Evolutionary conservation across 306 rosid genomes (phyloP).

Genomic region (Vachellia collinsii): DNA sequence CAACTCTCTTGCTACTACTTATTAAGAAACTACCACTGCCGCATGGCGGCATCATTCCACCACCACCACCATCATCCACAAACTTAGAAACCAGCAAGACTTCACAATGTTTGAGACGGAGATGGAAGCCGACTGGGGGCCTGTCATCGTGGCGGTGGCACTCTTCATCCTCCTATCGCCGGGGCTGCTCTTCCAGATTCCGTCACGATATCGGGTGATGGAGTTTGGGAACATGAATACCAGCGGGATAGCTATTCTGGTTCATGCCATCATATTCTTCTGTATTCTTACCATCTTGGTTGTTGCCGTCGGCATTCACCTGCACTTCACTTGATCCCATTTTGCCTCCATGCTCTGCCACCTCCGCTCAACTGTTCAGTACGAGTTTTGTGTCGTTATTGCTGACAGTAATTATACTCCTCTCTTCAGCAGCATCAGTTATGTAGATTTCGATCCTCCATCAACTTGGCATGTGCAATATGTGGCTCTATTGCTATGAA

Average conservation of each 20-base stretch:
- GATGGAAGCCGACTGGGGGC: slow-evolving; percentile 95
- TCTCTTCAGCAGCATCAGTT: neutral
- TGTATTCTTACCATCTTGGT: slow-evolving; percentile 77
- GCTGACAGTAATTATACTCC: neutral
- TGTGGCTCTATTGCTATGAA: neutral
- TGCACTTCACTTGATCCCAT: slow-evolving; percentile 56
- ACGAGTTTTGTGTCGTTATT: slow-evolving; percentile 18
- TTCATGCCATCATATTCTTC: slow-evolving; percentile 85
- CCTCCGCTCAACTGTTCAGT: slow-evolving; percentile 29
- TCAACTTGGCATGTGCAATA: neutral
- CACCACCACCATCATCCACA: neutral
- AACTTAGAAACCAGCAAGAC: neutral
- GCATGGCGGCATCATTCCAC: slow-evolving; percentile 1
- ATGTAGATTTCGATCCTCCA: neutral
- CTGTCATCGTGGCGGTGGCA: slow-evolving; percentile 70
- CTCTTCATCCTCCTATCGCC: slow-evolving; percentile 89
- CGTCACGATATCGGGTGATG: slow-evolving; percentile 70
- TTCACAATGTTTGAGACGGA: slow-evolving; percentile 8
- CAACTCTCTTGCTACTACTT: slow-evolving; percentile 41
- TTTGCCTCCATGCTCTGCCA: slow-evolving; percentile 9
- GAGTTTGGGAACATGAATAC: slow-evolving; percentile 96
- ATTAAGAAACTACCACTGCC: slow-evolving; percentile 18
- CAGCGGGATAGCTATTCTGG: slow-evolving; percentile 88
- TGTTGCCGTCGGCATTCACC: slow-evolving; percentile 85
- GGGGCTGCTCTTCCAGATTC: slow-evolving; percentile 83